These are phyloP conservation scores for Aspergillus quadricinctus DNA, from an alignment of 2,329 filamentous ascomycete genomes.

Conservation along the genomic window DNA sequence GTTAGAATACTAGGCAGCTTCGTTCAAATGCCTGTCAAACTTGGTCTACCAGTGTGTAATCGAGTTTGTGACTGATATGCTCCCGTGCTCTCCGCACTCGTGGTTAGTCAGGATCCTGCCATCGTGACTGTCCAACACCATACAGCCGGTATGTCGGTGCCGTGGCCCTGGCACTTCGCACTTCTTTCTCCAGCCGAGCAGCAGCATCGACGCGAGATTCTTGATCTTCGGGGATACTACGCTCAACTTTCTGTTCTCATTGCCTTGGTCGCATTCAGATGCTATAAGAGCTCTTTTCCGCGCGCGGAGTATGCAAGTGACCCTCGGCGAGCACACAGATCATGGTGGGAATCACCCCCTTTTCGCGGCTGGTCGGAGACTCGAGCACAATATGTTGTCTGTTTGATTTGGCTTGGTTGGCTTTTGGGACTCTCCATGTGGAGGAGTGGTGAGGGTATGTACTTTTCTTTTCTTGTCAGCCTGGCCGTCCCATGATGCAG, in stretches of 20 bases:
- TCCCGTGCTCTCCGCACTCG: too few relatives aligned
- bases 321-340: conserved; percentile 11
- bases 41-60: neutral
- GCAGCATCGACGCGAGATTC: conserved; percentile 46
- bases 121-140: neutral
- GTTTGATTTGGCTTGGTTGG: conserved; percentile 49
- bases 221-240: conserved; percentile 53
- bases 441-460: conserved; percentile 52
- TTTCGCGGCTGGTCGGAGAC: conserved; percentile 44
- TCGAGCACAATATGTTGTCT: conserved; percentile 48
- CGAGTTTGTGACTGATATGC: neutral
- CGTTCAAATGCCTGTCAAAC: neutral
- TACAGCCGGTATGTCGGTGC: conserved; percentile 14
- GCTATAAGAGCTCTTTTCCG: conserved; percentile 20
- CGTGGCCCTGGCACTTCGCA: conserved; percentile 51
- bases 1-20: too few relatives aligned
- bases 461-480: neutral
- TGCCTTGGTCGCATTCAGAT: conserved; percentile 39
- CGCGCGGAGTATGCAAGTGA: neutral
- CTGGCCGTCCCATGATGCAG: neutral
- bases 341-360: conserved; percentile 46
- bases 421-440: conserved; percentile 47
- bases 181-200: conserved; percentile 48
- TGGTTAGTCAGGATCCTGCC: neutral
- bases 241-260: conserved; percentile 53